These are phyloP conservation scores for Fusarium pseudonygamai DNA, from an alignment of 2,329 filamentous ascomycete genomes.

Conservation along the genomic window DNA sequence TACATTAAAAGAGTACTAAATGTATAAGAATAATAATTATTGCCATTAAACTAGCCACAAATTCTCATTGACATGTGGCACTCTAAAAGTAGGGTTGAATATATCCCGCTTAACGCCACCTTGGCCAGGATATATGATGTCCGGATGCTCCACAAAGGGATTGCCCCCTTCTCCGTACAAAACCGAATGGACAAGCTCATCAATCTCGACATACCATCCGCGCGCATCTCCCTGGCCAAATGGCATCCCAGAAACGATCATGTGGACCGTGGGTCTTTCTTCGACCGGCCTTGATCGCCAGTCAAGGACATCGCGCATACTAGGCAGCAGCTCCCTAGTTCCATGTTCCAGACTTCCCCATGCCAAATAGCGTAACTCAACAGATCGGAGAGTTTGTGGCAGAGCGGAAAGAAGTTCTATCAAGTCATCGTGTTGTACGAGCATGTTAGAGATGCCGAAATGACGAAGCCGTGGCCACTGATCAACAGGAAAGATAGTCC, in stretches of 20 bases:
- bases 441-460: neutral
- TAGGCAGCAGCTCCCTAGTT: neutral
- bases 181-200: neutral
- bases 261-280: neutral
- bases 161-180: neutral
- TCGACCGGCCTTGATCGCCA: neutral
- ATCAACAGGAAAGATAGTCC: neutral
- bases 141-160: neutral
- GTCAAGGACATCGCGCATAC: neutral
- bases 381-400: neutral
- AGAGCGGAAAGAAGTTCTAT: neutral
- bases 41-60: neutral
- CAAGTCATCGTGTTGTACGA: neutral
- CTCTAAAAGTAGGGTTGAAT: neutral
- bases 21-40: no score
- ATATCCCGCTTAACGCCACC: neutral
- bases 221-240: neutral
- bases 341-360: neutral
- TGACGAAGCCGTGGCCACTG: neutral
- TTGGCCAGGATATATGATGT: neutral
- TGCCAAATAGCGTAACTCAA: neutral
- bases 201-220: neutral
- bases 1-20: no score
- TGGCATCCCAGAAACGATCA: neutral
- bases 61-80: neutral